phyloP scores from a whole-genome alignment of 176 grass and related monocot species.

The Cocos nucifera region DNA sequence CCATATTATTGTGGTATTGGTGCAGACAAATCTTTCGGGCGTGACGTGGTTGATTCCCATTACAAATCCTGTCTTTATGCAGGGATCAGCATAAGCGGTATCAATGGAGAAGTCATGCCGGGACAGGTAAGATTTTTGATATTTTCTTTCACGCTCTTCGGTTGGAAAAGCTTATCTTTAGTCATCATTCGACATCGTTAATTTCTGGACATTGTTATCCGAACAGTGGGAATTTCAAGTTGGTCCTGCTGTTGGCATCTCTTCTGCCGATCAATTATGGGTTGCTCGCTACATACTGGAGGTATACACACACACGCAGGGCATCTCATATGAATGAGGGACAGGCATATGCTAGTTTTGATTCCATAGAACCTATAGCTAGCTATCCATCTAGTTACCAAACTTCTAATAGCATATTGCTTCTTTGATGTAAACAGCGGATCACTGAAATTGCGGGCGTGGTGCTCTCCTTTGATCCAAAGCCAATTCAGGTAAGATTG shows the following conservation, averaged over 20 bases:
- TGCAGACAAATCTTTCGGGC: constrained; percentile 85
- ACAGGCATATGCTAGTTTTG: too few relatives aligned
- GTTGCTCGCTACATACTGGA: constrained; percentile 81
- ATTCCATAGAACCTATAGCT: too few relatives aligned
- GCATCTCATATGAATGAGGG: too few relatives aligned
- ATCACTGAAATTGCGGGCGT: constrained; percentile 81
- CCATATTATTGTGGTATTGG: constrained; percentile 83
- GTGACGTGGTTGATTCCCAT: constrained; percentile 87
- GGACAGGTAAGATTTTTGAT: constrained; percentile 43
- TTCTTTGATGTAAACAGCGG: constrained; percentile 39
- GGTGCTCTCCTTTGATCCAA: constrained; percentile 83
- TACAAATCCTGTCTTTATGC: constrained; percentile 94
- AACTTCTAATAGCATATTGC: not conserved
- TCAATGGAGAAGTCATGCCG: constrained; percentile 99
- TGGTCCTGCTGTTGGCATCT: constrained; percentile 84
- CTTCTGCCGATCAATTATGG: constrained; percentile 59
- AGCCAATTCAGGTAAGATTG: constrained; percentile 50
- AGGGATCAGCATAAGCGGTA: constrained; percentile 93
- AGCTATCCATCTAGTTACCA: too few relatives aligned
- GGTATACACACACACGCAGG: constrained; percentile 29
- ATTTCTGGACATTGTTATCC: too few relatives aligned
- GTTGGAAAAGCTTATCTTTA: too few relatives aligned
- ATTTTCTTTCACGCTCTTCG: not conserved
- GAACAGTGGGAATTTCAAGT: constrained; percentile 67
- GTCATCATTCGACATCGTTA: too few relatives aligned